Evolutionary conservation across 352 stramenopile genomes (phyloP).

Genomic region (Phytopythium delawarense): DNA sequence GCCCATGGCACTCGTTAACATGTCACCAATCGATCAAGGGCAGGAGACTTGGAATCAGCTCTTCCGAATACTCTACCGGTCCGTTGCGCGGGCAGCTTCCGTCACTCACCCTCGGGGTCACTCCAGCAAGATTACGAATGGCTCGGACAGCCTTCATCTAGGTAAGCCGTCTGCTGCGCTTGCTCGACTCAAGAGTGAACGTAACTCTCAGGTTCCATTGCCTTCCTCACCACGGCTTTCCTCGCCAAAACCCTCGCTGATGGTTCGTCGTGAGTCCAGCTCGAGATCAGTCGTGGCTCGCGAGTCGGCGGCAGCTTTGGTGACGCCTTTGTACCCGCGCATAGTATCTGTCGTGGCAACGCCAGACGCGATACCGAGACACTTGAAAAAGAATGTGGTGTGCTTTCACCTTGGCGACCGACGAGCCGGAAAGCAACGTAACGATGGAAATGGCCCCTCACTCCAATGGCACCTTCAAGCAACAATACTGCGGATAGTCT

Average conservation of each 20-base stretch:
- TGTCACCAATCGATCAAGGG: conserved; percentile 9
- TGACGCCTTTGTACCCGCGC: conserved; percentile 25
- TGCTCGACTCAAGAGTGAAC: neutral
- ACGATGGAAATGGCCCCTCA: neutral
- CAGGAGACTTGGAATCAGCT: conserved; percentile 38
- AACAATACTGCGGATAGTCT: neutral
- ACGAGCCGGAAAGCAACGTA: accelerated
- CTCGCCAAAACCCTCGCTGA: neutral
- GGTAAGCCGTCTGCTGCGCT: neutral
- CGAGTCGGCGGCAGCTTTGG: conserved; percentile 17
- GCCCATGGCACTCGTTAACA: conserved; percentile 37
- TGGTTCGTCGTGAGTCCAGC: conserved; percentile 3
- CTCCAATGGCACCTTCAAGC: neutral
- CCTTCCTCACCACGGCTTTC: neutral
- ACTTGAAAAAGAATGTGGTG: conserved; percentile 22
- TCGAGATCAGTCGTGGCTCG: conserved; percentile 21
- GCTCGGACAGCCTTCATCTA: neutral
- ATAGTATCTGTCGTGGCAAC: conserved; percentile 23
- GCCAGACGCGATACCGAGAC: conserved; percentile 15
- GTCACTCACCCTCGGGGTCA: conserved; percentile 2
- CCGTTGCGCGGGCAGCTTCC: conserved; percentile 21
- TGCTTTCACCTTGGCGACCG: conserved; percentile 11
- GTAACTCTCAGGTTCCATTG: neutral
- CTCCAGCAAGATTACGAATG: neutral
- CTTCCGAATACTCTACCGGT: conserved; percentile 38